These are phyloP conservation scores for Davidsoniella eucalypti DNA, from an alignment of 2,329 filamentous ascomycete species.

Conservation along the genomic window DNA sequence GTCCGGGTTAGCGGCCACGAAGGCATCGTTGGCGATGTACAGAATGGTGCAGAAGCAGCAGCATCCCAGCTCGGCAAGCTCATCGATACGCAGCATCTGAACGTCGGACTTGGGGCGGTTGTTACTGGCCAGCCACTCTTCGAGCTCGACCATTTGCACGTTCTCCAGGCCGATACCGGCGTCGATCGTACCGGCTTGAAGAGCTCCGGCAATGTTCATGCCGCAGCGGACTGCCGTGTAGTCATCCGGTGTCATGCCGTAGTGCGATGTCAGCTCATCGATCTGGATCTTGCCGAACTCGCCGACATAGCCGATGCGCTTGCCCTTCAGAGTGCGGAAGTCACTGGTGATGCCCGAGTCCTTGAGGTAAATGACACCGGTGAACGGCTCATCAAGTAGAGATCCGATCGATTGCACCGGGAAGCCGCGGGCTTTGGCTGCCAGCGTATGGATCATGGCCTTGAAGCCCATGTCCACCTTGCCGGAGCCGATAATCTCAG, in stretches of 20 bases:
- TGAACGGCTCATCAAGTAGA: conserved; percentile 65
- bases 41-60: conserved; percentile 74
- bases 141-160: conserved; percentile 69
- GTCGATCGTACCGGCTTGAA: conserved; percentile 56
- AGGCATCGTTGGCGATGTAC: conserved; percentile 62
- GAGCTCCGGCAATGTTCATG: conserved; percentile 67
- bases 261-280: conserved; percentile 63
- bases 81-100: conserved; percentile 67
- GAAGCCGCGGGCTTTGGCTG: conserved; percentile 59
- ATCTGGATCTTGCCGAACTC: conserved; percentile 77
- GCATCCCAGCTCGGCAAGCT: conserved; percentile 63
- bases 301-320: conserved; percentile 63
- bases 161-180: conserved; percentile 66
- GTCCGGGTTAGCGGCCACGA: conserved; percentile 48
- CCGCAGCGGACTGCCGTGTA: conserved; percentile 65
- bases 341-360: conserved; percentile 57
- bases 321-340: conserved; percentile 59
- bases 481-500: conserved; percentile 60
- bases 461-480: conserved; percentile 70
- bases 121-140: conserved; percentile 53
- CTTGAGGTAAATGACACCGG: conserved; percentile 62
- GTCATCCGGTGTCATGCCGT: conserved; percentile 55
- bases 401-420: conserved; percentile 58
- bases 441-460: conserved; percentile 70
- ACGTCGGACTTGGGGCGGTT: conserved; percentile 49